These are phyloP conservation scores for Pichia sp. DNA, from an alignment of 1,139 yeast genomes.

Conservation along the genomic window DNA sequence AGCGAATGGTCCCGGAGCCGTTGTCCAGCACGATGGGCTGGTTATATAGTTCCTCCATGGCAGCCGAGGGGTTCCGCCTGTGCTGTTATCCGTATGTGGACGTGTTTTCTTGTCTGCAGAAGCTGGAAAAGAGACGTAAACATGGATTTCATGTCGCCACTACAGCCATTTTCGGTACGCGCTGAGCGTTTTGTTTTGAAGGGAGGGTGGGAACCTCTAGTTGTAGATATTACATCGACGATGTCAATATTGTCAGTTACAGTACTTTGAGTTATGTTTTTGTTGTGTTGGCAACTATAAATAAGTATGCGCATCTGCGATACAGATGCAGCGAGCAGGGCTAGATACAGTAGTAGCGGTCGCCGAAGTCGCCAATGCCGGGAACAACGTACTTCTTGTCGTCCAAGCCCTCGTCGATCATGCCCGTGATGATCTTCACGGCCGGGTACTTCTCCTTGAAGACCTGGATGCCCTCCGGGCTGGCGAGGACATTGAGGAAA, in stretches of 20 bases:
- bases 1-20: conserved; percentile 85
- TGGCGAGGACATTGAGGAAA: conserved; percentile 84
- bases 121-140: not conserved
- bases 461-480: conserved; percentile 86
- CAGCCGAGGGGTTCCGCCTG: not conserved
- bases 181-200: not conserved
- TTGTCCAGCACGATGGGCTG: conserved; percentile 92
- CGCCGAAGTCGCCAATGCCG: conserved; percentile 97
- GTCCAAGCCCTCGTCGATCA: conserved; percentile 80
- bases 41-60: conserved; percentile 37
- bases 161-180: not conserved
- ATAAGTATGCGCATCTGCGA: not conserved
- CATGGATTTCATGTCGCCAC: not conserved
- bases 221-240: too few relatives aligned
- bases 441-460: conserved; percentile 78
- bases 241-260: too few relatives aligned
- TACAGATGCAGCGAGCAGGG: not conserved
- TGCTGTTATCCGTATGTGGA: too few relatives aligned
- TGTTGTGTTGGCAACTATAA: too few relatives aligned
- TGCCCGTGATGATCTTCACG: conserved; percentile 88
- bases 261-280: too few relatives aligned
- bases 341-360: conserved; percentile 87
- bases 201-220: too few relatives aligned
- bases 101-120: too few relatives aligned
- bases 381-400: conserved; percentile 84